Conservation (phyloP, 2,329 filamentous ascomycete genomes). For the Escovopsis sp. region DNA sequence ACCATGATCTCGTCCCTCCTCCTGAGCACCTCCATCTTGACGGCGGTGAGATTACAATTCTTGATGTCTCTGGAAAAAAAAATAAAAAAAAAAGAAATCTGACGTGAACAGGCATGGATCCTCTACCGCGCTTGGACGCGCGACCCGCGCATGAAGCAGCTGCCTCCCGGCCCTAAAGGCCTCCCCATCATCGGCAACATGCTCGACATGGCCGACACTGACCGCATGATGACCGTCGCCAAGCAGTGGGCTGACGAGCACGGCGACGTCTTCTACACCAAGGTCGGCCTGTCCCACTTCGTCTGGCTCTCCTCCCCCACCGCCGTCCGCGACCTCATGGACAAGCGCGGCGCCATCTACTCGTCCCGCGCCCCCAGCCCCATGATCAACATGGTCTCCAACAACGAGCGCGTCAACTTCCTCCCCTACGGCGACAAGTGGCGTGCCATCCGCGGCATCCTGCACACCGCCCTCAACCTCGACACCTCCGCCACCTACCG, state of each 20-base stretch:
- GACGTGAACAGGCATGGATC: not conserved
- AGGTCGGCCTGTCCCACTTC: conserved; percentile 31
- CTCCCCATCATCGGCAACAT: conserved; percentile 11
- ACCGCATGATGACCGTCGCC: conserved; percentile 14
- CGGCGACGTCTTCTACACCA: conserved; percentile 34
- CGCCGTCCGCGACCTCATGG: conserved; percentile 35
- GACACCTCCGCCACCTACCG: conserved; percentile 7
- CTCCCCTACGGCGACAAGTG: conserved; percentile 4
- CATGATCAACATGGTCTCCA: conserved; percentile 5
- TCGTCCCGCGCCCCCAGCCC: conserved; percentile 23
- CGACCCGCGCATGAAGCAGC: conserved; percentile 1
- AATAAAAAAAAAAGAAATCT: not conserved
- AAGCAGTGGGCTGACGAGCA: conserved; percentile 38
- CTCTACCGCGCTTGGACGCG: conserved; percentile 1
- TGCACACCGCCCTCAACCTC: conserved; percentile 5
- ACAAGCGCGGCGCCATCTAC: conserved; percentile 34
- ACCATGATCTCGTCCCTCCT: no score
- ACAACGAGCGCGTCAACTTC: conserved; percentile 5
- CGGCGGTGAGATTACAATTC: no score
- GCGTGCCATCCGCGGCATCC: conserved; percentile 2
- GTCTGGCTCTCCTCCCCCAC: conserved; percentile 31
- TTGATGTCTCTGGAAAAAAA: not conserved
- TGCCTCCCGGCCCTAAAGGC: conserved; percentile 10
- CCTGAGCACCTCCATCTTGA: no score
- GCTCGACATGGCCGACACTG: conserved; percentile 14